These are phyloP conservation scores for Sclerotinia minor DNA, from an alignment of 2,329 filamentous ascomycete species.

Conservation along the genomic window DNA sequence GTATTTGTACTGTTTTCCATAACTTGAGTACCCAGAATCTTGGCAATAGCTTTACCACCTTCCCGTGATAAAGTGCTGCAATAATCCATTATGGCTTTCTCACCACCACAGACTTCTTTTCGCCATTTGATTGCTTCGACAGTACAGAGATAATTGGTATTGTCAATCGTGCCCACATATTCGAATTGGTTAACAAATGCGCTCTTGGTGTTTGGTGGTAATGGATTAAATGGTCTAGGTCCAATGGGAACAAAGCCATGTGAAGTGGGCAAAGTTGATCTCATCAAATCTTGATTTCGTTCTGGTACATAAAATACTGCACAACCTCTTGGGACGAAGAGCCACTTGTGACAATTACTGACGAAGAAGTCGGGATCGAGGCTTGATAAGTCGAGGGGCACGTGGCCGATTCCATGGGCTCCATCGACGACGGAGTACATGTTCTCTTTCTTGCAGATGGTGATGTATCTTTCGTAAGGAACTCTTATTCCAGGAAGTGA, in stretches of 20 bases:
- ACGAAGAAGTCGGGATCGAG: constrained; percentile 84
- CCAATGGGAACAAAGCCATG: constrained; percentile 66
- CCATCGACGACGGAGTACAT: constrained; percentile 73
- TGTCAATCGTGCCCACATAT: constrained; percentile 75
- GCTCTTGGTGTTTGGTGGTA: constrained; percentile 47
- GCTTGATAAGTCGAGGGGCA: constrained; percentile 64
- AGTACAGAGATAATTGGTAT: constrained; percentile 69
- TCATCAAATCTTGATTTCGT: constrained; percentile 74
- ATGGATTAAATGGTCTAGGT: constrained; percentile 39
- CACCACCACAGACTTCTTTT: constrained; percentile 67
- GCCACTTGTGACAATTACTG: constrained; percentile 89
- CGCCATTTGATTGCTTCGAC: constrained; percentile 73
- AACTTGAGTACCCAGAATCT: constrained; percentile 66
- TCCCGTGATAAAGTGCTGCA: constrained; percentile 60
- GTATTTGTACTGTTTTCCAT: constrained; percentile 65
- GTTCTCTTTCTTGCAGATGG: constrained; percentile 63
- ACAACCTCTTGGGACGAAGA: constrained; percentile 75
- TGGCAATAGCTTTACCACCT: constrained; percentile 62
- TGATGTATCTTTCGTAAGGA: constrained; percentile 70
- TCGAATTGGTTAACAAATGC: constrained; percentile 71
- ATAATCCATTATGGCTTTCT: constrained; percentile 67
- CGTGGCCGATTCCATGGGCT: constrained; percentile 81
- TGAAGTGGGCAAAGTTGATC: constrained; percentile 74
- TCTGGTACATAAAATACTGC: constrained; percentile 77
- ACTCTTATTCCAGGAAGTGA: constrained; percentile 77